Percentiles rank a stretch among this genome's conserved stretches.
Evolutionary conservation across 768 basidiomycete genomes (phyloP).

Genomic region (Chalciporus pseudorubinellus): DNA sequence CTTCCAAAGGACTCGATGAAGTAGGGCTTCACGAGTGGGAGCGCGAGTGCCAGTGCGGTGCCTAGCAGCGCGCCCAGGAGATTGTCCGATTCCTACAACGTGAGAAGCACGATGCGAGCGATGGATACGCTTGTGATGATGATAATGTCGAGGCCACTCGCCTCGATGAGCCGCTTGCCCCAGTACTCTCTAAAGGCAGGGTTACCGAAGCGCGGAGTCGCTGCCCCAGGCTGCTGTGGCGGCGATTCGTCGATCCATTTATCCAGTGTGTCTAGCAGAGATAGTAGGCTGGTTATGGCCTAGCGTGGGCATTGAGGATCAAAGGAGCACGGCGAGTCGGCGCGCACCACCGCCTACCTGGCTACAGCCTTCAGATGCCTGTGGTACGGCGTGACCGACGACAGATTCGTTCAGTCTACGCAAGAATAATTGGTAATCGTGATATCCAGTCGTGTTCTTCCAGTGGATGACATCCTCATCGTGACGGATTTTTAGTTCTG

Average conservation of each 20-base stretch:
- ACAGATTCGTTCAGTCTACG: constrained; percentile 76
- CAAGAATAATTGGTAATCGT: constrained; percentile 73
- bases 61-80: constrained; percentile 53
- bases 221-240: constrained; percentile 47
- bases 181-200: constrained; percentile 80
- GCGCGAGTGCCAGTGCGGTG: constrained; percentile 38
- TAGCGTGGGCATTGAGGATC: constrained; percentile 22
- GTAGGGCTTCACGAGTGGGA: constrained; percentile 75
- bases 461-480: constrained; percentile 74
- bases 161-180: constrained; percentile 77
- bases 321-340: neutral
- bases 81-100: constrained; percentile 48
- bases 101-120: neutral
- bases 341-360: constrained; percentile 16
- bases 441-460: constrained; percentile 68
- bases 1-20: constrained; percentile 85
- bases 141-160: constrained; percentile 27
- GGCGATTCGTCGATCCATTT: constrained; percentile 82
- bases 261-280: constrained; percentile 64
- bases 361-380: constrained; percentile 8
- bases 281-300: constrained; percentile 48
- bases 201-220: constrained; percentile 85
- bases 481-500: constrained; percentile 59
- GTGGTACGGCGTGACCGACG: constrained; percentile 59
- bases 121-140: neutral